Base-by-base conservation (phyloP, 176 grass and related monocot genomes). In the Rhynchospora breviuscula region DNA sequence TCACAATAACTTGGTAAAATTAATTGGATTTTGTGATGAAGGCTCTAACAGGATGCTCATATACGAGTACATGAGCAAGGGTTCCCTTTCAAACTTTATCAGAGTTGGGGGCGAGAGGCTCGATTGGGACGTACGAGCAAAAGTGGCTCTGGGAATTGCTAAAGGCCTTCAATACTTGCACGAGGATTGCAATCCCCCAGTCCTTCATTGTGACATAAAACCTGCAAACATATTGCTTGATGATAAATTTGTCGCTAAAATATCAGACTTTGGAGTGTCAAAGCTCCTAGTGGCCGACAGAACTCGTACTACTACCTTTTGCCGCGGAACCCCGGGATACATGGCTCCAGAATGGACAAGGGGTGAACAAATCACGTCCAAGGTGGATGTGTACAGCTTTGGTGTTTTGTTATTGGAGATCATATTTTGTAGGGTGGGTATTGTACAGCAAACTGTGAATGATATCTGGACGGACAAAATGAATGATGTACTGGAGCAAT, bases 21-120 rank as follows among this genome's bases (percentile, higher is more conserved):
- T 92, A 71, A 57, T 92, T 29, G 90, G 87, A 22, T 87, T 85
- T 43, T 92, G 90, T 21, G 35, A 87, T 62, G 90, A 92, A 79
- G 90, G 85, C 31, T 65, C 74, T 21, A 52, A 89, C 53, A 78
- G 91, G 54, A 64, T 90, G 15, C 67, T 92, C 6, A 81, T 92
- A 0, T 92, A 90, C 6, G 88, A 92, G 68, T 90, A 88, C 85
- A 88, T 90, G 85, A 80, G 35, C 58, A 90, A 88, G 11, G 90
- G 90, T 18, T 87, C 90, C 2, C 51, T 92, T 62, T 35, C 33
- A 8, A n/a, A 0, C n/a, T 84, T 87, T 6, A n/a, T 92, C 7
- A 29, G 26, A 29, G 90, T 92, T 56, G 48, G 58, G 2, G 56
- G 54, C 31, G 8, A 4, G 8, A 84, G 31, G 78, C 87, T 64